These are phyloP conservation scores for Neostapfia colusana DNA, from an alignment of 176 grass and related monocot species.

Conservation along the genomic window DNA sequence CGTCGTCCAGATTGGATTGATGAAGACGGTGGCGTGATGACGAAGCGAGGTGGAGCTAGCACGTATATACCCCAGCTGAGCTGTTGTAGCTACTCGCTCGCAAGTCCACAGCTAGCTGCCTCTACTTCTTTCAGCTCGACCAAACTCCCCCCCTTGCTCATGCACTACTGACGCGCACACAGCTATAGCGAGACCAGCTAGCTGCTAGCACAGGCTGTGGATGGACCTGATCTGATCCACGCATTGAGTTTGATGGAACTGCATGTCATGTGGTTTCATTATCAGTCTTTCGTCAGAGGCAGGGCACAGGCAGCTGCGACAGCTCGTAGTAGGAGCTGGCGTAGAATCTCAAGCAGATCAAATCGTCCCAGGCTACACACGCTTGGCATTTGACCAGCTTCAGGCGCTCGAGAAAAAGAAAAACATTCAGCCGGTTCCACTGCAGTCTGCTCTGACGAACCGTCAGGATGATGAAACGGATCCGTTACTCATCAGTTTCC, in stretches of 20 bases:
- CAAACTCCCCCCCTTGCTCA: background rate
- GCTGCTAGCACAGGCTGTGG: background rate
- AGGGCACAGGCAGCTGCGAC: background rate
- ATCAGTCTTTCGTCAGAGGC: slow-evolving; percentile 10
- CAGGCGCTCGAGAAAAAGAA: background rate
- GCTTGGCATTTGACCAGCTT: slow-evolving; percentile 32
- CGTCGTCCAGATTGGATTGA: background rate
- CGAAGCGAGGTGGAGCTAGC: background rate
- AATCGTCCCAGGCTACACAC: background rate
- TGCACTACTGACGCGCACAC: background rate
- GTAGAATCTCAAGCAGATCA: slow-evolving; percentile 28
- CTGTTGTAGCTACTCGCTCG: too few species aligned
- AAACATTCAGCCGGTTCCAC: background rate
- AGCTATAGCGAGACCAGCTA: background rate
- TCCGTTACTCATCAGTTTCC: background rate
- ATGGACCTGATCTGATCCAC: background rate
- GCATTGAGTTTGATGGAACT: slow-evolving; percentile 23
- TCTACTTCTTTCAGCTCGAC: slow-evolving; percentile 25
- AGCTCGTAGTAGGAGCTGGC: slow-evolving; percentile 21
- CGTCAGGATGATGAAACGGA: background rate
- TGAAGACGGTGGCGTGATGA: background rate
- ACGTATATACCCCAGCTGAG: background rate
- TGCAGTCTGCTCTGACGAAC: background rate
- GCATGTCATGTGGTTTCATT: slow-evolving; percentile 32
- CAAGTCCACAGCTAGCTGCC: background rate